Percentiles rank a stretch among this genome's conserved stretches.
Evolutionary conservation across 2,329 filamentous ascomycete species (phyloP).

Genomic region (Pseudocercospora pini-densiflorae): DNA sequence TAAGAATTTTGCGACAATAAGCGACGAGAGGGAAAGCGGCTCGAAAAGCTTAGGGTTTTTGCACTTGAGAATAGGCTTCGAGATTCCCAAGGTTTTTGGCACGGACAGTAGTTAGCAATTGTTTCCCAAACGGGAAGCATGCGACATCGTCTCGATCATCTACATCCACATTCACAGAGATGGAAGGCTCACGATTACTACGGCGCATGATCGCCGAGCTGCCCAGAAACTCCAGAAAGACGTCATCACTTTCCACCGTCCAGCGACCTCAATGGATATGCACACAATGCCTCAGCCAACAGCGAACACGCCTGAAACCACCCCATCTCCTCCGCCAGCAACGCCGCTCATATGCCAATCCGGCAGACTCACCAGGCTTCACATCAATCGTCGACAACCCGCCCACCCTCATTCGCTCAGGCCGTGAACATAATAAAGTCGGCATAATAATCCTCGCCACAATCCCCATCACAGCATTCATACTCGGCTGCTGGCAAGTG

Average conservation of each 20-base stretch:
- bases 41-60: too few relatives aligned
- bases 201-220: conserved; percentile 21
- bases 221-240: background rate
- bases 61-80: too few relatives aligned
- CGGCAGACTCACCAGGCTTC: conserved; percentile 79
- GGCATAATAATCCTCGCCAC: conserved; percentile 53
- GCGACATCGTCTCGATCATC: background rate
- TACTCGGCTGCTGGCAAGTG: conserved; percentile 93
- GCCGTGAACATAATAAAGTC: conserved; percentile 68
- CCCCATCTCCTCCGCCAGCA: conserved; percentile 36
- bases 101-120: background rate
- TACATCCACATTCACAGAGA: background rate
- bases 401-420: conserved; percentile 75
- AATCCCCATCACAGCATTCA: conserved; percentile 90
- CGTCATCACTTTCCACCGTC: conserved; percentile 5
- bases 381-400: conserved; percentile 87
- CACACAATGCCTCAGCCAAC: conserved; percentile 43
- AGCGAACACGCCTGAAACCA: conserved; percentile 22
- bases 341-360: conserved; percentile 41
- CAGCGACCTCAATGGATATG: conserved; percentile 28
- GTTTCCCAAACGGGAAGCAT: conserved; percentile 5
- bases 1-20: too few relatives aligned
- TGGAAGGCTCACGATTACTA: conserved; percentile 12
- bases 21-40: too few relatives aligned
- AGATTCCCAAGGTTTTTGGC: too few relatives aligned